phyloP scores from a whole-genome alignment of 2,329 filamentous ascomycete species.

The Parastagonospora avenae region DNA sequence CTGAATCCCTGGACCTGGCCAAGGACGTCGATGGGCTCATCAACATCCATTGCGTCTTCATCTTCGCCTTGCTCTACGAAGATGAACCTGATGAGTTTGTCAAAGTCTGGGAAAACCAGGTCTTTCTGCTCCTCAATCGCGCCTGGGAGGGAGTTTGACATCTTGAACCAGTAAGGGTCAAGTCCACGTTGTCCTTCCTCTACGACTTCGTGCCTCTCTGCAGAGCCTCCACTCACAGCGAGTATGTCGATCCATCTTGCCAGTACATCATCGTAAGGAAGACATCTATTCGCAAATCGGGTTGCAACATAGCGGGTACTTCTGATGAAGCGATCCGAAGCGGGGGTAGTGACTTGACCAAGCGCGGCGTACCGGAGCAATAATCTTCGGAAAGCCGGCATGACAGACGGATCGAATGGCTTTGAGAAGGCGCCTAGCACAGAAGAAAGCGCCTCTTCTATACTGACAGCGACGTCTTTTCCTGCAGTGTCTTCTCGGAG shows the following conservation, averaged over 20 bases:
- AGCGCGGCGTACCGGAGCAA: slow-evolving; percentile 39
- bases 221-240: slow-evolving; percentile 69
- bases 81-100: slow-evolving; percentile 52
- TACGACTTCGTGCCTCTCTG: slow-evolving; percentile 78
- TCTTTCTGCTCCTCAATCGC: slow-evolving; percentile 20
- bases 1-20: slow-evolving; percentile 38
- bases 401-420: slow-evolving; percentile 49
- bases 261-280: slow-evolving; percentile 77
- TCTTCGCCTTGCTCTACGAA: slow-evolving; percentile 46
- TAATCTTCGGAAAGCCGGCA: slow-evolving; percentile 43
- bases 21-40: slow-evolving; percentile 30
- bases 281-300: slow-evolving; percentile 86
- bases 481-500: slow-evolving; percentile 78
- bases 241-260: slow-evolving; percentile 89
- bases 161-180: slow-evolving; percentile 74
- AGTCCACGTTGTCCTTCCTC: slow-evolving; percentile 91
- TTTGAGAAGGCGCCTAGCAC: slow-evolving; percentile 66
- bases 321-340: slow-evolving; percentile 49
- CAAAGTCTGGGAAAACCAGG: slow-evolving; percentile 50
- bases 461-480: slow-evolving; percentile 78
- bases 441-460: slow-evolving; percentile 85
- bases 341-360: slow-evolving; percentile 17
- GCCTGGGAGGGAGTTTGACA: slow-evolving; percentile 57
- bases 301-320: slow-evolving; percentile 82
- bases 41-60: slow-evolving; percentile 43